Evolutionary conservation across 2,329 filamentous ascomycete genomes (phyloP).

Genomic region (Macroventuria anomochaeta): DNA sequence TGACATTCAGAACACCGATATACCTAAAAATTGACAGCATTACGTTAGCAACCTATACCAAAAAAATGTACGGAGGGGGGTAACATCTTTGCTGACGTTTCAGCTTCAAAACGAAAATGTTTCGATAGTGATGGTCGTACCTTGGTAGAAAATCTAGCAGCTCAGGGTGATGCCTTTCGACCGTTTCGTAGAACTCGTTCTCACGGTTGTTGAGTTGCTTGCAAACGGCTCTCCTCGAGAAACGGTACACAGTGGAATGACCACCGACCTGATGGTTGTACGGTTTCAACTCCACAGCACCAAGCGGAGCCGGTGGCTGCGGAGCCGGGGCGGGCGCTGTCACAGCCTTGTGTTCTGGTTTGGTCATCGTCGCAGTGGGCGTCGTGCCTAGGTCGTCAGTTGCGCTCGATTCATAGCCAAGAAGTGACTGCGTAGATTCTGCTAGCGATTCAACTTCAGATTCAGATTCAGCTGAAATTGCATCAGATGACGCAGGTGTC

Average conservation of each 20-base stretch:
- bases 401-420: constrained; percentile 60
- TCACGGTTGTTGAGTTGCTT: constrained; percentile 98
- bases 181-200: constrained; percentile 97
- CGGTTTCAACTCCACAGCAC: constrained; percentile 93
- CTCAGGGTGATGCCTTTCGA: constrained; percentile 89
- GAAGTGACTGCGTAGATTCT: constrained; percentile 52
- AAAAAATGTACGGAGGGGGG: constrained; percentile 3
- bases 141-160: constrained; percentile 90
- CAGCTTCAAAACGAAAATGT: constrained; percentile 46
- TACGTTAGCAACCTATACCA: constrained; percentile 40
- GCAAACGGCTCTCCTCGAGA: constrained; percentile 92
- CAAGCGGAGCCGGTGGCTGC: constrained; percentile 67
- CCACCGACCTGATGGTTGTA: constrained; percentile 98
- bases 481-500: constrained; percentile 32
- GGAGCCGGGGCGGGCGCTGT: constrained; percentile 24
- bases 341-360: constrained; percentile 40
- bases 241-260: constrained; percentile 94
- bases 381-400: constrained; percentile 59
- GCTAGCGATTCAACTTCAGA: constrained; percentile 52
- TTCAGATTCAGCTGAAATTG: constrained; percentile 49
- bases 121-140: constrained; percentile 39
- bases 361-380: constrained; percentile 42
- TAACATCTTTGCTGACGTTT: constrained; percentile 49
- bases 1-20: constrained; percentile 95
- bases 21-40: constrained; percentile 66